phyloP scores from a whole-genome alignment of 2,329 filamentous ascomycete species.

The Catunica adiposa region DNA sequence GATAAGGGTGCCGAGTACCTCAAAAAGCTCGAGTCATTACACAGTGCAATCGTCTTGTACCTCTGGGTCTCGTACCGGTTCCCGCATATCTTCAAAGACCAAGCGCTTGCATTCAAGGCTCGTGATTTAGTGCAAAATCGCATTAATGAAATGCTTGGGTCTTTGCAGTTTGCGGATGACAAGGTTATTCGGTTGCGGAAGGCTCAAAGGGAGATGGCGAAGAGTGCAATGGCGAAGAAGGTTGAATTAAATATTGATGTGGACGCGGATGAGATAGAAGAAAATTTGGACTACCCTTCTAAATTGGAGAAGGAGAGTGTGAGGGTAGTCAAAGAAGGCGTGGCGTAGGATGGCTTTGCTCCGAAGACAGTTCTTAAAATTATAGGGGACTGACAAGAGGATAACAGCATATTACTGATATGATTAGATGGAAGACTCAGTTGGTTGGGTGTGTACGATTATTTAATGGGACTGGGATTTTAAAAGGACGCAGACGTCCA shows the following conservation, averaged over 20 bases:
- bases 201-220: background rate
- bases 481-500: too few relatives aligned
- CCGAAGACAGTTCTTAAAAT: background rate
- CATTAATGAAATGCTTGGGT: constrained; percentile 35
- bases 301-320: too few relatives aligned
- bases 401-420: too few relatives aligned
- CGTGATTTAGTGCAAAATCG: constrained; percentile 61
- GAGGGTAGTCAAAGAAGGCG: too few relatives aligned
- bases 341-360: too few relatives aligned
- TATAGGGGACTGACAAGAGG: too few relatives aligned
- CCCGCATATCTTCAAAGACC: constrained; percentile 58
- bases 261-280: background rate
- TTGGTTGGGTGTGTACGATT: too few relatives aligned
- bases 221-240: background rate
- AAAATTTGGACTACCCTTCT: too few relatives aligned
- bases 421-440: too few relatives aligned
- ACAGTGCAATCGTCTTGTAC: constrained; percentile 71
- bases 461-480: too few relatives aligned
- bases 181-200: constrained; percentile 7
- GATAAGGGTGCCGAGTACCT: constrained; percentile 39
- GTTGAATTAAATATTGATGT: too few relatives aligned
- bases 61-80: constrained; percentile 90
- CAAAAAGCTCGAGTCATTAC: constrained; percentile 54
- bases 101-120: constrained; percentile 60
- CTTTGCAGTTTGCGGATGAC: constrained; percentile 34